Evolutionary conservation across 2,329 filamentous ascomycete species (phyloP), one percentile per base, ranked within the genome.

Genomic region (Fusarium foetens): DNA sequence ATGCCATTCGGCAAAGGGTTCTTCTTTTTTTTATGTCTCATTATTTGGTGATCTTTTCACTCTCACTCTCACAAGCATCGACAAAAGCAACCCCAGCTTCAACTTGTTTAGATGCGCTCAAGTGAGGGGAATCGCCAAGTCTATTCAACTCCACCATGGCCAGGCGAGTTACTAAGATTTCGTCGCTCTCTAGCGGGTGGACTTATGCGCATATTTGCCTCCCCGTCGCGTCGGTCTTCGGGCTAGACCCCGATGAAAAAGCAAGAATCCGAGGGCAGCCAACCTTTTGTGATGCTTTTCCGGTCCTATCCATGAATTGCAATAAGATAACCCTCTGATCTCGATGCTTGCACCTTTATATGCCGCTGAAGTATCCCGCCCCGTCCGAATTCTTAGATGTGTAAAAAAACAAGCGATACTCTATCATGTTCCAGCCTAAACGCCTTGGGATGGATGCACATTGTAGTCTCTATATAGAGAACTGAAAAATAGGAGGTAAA

Each of bases 351-450:
- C 72, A 76, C 66, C 64, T 61, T 72, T 66, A 60, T 66, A 70
- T 75, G 73, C 68, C 66, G 64, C 68, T 72, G 54, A 66, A 63
- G 54, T 64, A 64, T 46, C 65, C 71, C 58, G 23, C 64, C 67
- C 74, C 63, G 58, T 60, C 75, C 64, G 62, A 73, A 66, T 71
- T 75, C 72, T 74, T 75, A 57, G 63, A 71, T 63, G 64, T 73
- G 66, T 71, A 63, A 69, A 64, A 69, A 23, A 49, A 49, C 16
- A 51, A 35, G 38, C 25, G 62, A 75, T 63, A 65, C 68, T 80
- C 79, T 80, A 80, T 80, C 66, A 71, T 76, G 70, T 66, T 73
- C 76, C 75, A 76, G 63, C 76, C 78, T 66, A 70, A 79, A 80
- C 79, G 79, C 79, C 79, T 73, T 75, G 59, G 59, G 66, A 73